A percentile compares a stretch with the other conserved stretches of the same genome.
Evolutionary conservation across 805 yeast species (phyloP).

Genomic region (Saccharomycopsis amapae): DNA sequence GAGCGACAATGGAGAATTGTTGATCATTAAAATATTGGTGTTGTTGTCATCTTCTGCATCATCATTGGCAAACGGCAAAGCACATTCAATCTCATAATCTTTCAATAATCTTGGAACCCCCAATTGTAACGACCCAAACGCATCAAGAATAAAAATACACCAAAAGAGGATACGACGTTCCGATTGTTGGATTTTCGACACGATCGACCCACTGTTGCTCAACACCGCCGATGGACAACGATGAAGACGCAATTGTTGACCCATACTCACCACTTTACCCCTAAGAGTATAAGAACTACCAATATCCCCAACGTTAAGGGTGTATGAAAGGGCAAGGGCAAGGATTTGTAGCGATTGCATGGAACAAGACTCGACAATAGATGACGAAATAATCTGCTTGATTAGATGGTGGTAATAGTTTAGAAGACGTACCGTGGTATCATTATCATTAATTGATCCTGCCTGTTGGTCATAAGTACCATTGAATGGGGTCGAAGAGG

Average conservation of each 20-base stretch:
- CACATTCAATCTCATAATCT: slow-evolving; percentile 82
- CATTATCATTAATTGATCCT: slow-evolving; percentile 2
- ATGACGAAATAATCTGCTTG: slow-evolving; percentile 55
- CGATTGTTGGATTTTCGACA: slow-evolving; percentile 67
- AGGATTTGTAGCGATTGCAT: slow-evolving; percentile 64
- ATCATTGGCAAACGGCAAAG: slow-evolving; percentile 58
- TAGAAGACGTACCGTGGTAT: slow-evolving; percentile 23
- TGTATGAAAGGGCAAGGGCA: slow-evolving; percentile 61
- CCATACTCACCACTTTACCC: slow-evolving; percentile 72
- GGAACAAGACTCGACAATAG: slow-evolving; percentile 53
- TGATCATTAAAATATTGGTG: slow-evolving; percentile 51
- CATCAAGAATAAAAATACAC: slow-evolving; percentile 74
- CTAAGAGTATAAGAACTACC: slow-evolving; percentile 68
- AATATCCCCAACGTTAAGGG: slow-evolving; percentile 66
- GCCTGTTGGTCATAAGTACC: background rate
- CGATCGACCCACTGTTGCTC: slow-evolving; percentile 55
- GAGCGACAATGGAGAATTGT: slow-evolving; percentile 50
- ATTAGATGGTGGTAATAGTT: slow-evolving; percentile 54
- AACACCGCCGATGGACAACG: slow-evolving; percentile 81
- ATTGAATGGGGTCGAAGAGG: background rate
- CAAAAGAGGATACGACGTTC: slow-evolving; percentile 78
- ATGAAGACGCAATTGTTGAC: slow-evolving; percentile 78
- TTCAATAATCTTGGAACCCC: slow-evolving; percentile 79
- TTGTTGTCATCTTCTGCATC: slow-evolving; percentile 35
- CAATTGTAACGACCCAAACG: slow-evolving; percentile 62